These are phyloP conservation scores for Symbiodinium natans DNA, from an alignment of 73 alveolate genomes.

Conservation along the genomic window DNA sequence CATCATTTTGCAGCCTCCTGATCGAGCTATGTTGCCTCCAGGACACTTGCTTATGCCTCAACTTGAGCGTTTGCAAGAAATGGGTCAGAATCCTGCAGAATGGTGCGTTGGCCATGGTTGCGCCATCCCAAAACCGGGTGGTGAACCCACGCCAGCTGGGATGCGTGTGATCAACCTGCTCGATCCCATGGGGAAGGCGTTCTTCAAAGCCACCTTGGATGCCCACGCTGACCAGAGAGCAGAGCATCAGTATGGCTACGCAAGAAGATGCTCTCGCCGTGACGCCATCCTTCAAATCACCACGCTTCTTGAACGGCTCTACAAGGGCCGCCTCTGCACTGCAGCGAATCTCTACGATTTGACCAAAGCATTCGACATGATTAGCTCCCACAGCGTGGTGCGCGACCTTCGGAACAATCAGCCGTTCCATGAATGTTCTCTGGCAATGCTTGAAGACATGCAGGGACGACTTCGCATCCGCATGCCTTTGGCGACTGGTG, in stretches of 20 bases:
- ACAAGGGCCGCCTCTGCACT: neutral
- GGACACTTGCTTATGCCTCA: conserved; percentile 1
- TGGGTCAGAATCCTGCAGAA: neutral
- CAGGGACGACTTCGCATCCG: neutral
- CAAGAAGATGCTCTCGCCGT: neutral
- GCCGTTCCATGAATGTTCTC: neutral
- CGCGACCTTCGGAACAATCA: too few species aligned
- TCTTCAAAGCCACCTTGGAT: conserved; percentile 43
- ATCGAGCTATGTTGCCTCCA: neutral
- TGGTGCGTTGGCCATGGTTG: conserved; percentile 68
- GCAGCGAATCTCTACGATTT: neutral
- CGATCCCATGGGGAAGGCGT: conserved; percentile 44
- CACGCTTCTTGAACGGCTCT: neutral
- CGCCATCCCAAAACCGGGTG: conserved; percentile 49
- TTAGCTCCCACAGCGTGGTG: neutral
- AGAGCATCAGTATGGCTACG: neutral
- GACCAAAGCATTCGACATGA: conserved; percentile 49
- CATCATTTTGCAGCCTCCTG: neutral
- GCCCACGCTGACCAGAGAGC: neutral
- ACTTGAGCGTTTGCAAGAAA: neutral
- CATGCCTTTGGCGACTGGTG: neutral
- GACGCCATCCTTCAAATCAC: conserved; percentile 37
- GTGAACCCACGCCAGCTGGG: conserved; percentile 16
- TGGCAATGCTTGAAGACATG: neutral
- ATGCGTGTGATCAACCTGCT: conserved; percentile 40